phyloP scores from a whole-genome alignment of 2,329 filamentous ascomycete species.

The Aspergillus uvarum region DNA sequence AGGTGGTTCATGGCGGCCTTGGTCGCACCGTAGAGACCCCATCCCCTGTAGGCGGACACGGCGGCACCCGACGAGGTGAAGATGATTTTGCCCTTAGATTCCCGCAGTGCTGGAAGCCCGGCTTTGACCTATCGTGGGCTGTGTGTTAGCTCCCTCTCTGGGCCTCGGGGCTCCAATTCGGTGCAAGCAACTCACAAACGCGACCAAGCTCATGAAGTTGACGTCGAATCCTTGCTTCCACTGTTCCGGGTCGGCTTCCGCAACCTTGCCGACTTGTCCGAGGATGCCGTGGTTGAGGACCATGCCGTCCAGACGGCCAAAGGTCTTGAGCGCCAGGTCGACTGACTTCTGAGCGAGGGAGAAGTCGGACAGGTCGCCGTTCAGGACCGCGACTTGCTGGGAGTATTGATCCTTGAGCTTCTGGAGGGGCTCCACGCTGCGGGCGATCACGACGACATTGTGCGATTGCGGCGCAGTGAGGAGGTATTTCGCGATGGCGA shows the following conservation, averaged over 20 bases:
- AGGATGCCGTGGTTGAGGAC: conserved; percentile 86
- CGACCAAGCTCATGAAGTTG: conserved; percentile 82
- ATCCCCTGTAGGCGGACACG: conserved; percentile 33
- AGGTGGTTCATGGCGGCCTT: conserved; percentile 40
- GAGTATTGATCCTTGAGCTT: conserved; percentile 55
- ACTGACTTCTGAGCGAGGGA: conserved; percentile 61
- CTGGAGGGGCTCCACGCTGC: conserved; percentile 55
- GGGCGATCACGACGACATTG: conserved; percentile 60
- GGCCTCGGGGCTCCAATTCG: not conserved
- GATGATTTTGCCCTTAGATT: conserved; percentile 37
- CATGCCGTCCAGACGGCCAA: conserved; percentile 73
- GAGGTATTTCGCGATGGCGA: conserved; percentile 60
- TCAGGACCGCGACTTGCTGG: conserved; percentile 55
- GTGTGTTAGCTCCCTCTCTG: not conserved
- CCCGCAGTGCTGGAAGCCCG: conserved; percentile 32
- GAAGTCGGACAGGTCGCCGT: conserved; percentile 58
- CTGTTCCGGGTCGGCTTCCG: conserved; percentile 65
- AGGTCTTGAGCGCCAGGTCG: conserved; percentile 64
- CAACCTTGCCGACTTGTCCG: conserved; percentile 70
- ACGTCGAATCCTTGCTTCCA: conserved; percentile 77
- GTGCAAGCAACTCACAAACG: conserved; percentile 59
- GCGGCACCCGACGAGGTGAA: conserved; percentile 39
- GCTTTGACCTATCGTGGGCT: conserved; percentile 26
- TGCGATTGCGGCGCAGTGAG: conserved; percentile 50
- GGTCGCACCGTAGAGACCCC: conserved; percentile 38